Evolutionary conservation across 2,329 filamentous ascomycete species (phyloP).

Genomic region (Trichoderma brevicompactum): DNA sequence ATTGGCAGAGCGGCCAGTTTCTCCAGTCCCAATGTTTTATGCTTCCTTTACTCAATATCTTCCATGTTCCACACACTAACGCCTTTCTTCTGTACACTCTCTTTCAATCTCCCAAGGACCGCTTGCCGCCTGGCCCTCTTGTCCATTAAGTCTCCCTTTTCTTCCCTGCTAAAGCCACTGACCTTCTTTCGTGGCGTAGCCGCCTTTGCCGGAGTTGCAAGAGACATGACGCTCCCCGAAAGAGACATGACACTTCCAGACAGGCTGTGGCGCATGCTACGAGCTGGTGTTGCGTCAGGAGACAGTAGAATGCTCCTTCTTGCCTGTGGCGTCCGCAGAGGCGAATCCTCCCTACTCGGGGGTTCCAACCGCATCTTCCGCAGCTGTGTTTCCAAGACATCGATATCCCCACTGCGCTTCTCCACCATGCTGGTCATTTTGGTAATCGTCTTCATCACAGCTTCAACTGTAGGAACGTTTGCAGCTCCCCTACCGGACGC

Average conservation of each 20-base stretch:
- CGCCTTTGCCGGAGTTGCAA: constrained; percentile 44
- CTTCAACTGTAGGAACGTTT: constrained; percentile 82
- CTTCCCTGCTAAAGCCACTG: constrained; percentile 62
- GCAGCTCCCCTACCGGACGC: constrained; percentile 51
- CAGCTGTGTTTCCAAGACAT: constrained; percentile 86
- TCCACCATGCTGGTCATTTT: constrained; percentile 95
- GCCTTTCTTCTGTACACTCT: constrained; percentile 54
- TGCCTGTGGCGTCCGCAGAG: constrained; percentile 46
- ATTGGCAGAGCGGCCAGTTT: neutral
- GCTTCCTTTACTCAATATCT: constrained; percentile 49
- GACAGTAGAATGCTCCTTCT: constrained; percentile 47
- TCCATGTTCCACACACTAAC: constrained; percentile 57
- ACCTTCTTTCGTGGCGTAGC: constrained; percentile 64
- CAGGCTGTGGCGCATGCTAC: constrained; percentile 48
- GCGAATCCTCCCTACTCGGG: constrained; percentile 50
- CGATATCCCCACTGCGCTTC: constrained; percentile 87
- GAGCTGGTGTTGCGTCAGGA: constrained; percentile 49
- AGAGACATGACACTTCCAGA: constrained; percentile 47
- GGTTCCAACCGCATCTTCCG: constrained; percentile 66
- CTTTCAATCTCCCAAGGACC: constrained; percentile 57
- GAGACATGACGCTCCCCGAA: constrained; percentile 44
- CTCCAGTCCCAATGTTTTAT: neutral
- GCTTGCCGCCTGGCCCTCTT: constrained; percentile 58
- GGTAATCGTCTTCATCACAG: constrained; percentile 85
- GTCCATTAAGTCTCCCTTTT: constrained; percentile 61